These are phyloP conservation scores for Populus hybrid DNA, from an alignment of 441 rosid genomes.

Conservation along the genomic window DNA sequence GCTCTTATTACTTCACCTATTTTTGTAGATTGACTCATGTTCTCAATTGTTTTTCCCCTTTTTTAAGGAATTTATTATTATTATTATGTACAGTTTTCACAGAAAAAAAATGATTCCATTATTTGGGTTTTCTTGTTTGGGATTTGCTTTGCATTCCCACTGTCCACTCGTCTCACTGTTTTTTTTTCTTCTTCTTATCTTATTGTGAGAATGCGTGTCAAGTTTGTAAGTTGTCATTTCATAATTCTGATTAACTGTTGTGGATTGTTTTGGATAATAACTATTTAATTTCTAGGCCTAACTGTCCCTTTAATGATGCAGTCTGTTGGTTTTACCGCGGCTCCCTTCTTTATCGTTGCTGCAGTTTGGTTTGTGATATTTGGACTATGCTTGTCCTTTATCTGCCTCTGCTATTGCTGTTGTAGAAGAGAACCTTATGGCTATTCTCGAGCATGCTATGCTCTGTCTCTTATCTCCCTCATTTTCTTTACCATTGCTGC, in stretches of 20 bases:
- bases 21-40: neutral
- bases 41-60: too few species aligned
- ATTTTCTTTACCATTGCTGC: slow-evolving; percentile 71
- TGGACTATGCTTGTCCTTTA: slow-evolving; percentile 49
- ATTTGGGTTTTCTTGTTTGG: neutral
- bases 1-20: too few species aligned
- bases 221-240: neutral
- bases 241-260: neutral
- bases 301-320: slow-evolving; percentile 33
- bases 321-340: slow-evolving; percentile 72
- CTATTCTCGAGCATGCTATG: too few species aligned
- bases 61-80: neutral
- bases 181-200: too few species aligned
- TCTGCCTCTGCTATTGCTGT: slow-evolving; percentile 50
- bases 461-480: slow-evolving; percentile 36
- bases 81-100: neutral
- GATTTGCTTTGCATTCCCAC: neutral
- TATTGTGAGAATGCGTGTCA: neutral
- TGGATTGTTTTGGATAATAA: neutral
- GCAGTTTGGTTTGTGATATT: slow-evolving; percentile 65
- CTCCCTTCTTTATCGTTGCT: slow-evolving; percentile 48
- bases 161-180: neutral
- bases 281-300: neutral
- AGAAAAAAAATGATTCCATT: neutral
- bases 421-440: too few species aligned